Evolutionary conservation across 306 rosid genomes (phyloP).

Genomic region (Mimosa bimucronata): DNA sequence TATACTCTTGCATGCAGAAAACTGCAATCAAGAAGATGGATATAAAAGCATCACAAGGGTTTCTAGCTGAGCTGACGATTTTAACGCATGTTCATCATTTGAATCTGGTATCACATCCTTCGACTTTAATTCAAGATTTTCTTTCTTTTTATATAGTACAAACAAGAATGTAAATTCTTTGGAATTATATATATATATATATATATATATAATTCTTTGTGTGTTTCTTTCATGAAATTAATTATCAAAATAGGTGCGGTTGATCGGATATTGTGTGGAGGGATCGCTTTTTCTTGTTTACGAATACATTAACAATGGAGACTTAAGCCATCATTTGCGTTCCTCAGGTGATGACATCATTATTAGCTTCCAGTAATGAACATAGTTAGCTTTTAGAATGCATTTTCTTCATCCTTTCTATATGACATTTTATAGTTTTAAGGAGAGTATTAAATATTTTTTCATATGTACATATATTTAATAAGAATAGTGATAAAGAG

Average conservation of each 20-base stretch:
- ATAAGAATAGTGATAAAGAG: too few species aligned
- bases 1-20: neutral
- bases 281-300: slow-evolving; percentile 11
- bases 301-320: neutral
- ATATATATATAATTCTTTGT: neutral
- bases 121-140: neutral
- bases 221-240: neutral
- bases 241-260: neutral
- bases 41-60: neutral
- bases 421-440: too few species aligned
- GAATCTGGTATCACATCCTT: neutral
- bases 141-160: too few species aligned
- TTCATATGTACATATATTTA: too few species aligned
- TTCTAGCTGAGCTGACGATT: slow-evolving; percentile 1
- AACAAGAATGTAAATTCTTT: neutral
- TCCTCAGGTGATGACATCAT: neutral
- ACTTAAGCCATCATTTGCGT: neutral
- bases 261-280: slow-evolving; percentile 9
- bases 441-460: too few species aligned
- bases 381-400: too few species aligned
- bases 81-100: neutral
- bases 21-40: neutral
- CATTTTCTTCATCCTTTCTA: too few species aligned
- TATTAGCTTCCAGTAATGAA: neutral
- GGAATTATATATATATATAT: neutral